Evolutionary conservation across 1,284 basidiomycete genomes (phyloP), one percentile per base, ranked within the genome.

Genomic region (Cryptococcus sp.): DNA sequence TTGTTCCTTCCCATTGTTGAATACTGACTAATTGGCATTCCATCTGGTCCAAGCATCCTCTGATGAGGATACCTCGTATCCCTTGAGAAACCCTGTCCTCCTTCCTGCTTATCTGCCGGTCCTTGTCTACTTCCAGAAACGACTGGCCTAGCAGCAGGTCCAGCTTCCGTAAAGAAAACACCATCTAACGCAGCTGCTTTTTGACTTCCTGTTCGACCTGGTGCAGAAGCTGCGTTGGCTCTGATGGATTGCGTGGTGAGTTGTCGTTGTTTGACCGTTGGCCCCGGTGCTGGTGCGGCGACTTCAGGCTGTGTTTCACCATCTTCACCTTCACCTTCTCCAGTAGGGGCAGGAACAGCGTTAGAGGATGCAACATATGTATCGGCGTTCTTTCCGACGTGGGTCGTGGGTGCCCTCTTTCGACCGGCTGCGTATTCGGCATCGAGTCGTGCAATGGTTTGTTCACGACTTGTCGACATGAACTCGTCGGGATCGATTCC

Each of bases 391-490:
- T 90, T 88, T 31, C 80, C 80, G 41, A 96, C 92, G 51, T 90
- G 83, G 0, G 89, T 91, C 0, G 80, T 78, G 1, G 92, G 92
- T 0, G 90, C 92, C 21, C 82, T 81, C 74, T 96, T 96, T 75
- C 87, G 88, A 21, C 72, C 70, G 28, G 73, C 64, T 7, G 67
- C 66, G 31, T 69, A 74, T 4, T 80, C 77, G 0, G 80, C 79
- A 46, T 73, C 68, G 13, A 77, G 56, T 31, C 82, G 79, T 21
- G 73, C 70, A 19, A 92, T 75, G 0, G 84, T 82, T 25, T 83
- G 76, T 46, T 83, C 78, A 48, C 87, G 83, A 14, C 85, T 87
- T 46, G 81, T 80, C 45, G 79, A 71, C 74, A 98, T 98, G 79
- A 94, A 98, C 2, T 79, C 78, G 49, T 84, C 81, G 13, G 85